Evolutionary conservation across 2,329 filamentous ascomycete species (phyloP).

Genomic region (Sporothrix protearum): DNA sequence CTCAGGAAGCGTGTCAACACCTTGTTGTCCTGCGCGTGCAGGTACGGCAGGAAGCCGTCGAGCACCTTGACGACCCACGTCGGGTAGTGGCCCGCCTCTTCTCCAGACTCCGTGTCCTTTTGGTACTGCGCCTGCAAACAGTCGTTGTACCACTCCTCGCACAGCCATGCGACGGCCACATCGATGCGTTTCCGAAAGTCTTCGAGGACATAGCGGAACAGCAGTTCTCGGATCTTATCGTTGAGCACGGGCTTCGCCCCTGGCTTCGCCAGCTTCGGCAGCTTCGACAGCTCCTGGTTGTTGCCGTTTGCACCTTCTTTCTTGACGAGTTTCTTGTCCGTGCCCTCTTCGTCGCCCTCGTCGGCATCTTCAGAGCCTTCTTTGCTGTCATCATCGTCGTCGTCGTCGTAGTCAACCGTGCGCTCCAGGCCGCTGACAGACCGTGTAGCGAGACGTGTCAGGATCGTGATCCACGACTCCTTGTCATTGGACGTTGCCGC

Average conservation of each 20-base stretch:
- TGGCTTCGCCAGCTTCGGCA: neutral
- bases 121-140: slow-evolving; percentile 44
- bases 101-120: too few species aligned
- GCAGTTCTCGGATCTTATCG: slow-evolving; percentile 70
- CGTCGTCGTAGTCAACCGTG: too few species aligned
- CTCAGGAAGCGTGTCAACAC: slow-evolving; percentile 85
- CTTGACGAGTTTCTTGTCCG: slow-evolving; percentile 25
- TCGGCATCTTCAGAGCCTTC: slow-evolving; percentile 41
- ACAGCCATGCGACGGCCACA: slow-evolving; percentile 87
- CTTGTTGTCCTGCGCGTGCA: slow-evolving; percentile 80
- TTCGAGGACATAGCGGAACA: slow-evolving; percentile 84
- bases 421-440: slow-evolving; percentile 68
- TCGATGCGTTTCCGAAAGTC: slow-evolving; percentile 90
- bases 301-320: slow-evolving; percentile 16
- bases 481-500: slow-evolving; percentile 80
- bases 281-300: slow-evolving; percentile 30
- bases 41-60: slow-evolving; percentile 82
- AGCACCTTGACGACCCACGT: slow-evolving; percentile 77
- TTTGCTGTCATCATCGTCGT: slow-evolving; percentile 37
- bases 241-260: slow-evolving; percentile 47
- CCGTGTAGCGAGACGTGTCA: slow-evolving; percentile 80
- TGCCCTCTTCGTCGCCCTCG: slow-evolving; percentile 37
- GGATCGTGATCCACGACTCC: slow-evolving; percentile 86
- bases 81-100: slow-evolving; percentile 61
- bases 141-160: slow-evolving; percentile 98